These are phyloP conservation scores for Penicillium sclerotiorum DNA, from an alignment of 2,329 filamentous ascomycete genomes.

Conservation along the genomic window DNA sequence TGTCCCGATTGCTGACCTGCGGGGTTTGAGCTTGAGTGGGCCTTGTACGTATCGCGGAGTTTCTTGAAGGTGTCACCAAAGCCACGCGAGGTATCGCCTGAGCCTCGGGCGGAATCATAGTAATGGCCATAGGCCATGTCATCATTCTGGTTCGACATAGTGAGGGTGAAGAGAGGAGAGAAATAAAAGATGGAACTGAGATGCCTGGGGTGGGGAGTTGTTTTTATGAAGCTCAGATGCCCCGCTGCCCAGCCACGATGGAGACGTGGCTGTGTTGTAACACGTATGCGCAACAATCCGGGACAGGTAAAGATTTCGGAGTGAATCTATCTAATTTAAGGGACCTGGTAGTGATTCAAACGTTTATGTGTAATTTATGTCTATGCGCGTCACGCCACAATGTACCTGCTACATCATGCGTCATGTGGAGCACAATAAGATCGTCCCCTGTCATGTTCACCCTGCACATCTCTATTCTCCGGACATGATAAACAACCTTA, in stretches of 20 bases:
- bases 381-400: no score
- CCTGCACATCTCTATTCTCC: no score
- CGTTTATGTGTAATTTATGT: no score
- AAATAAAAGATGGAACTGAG: not conserved
- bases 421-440: no score
- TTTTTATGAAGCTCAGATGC: constrained; percentile 20
- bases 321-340: no score
- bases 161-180: constrained; percentile 1
- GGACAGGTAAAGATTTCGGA: no score
- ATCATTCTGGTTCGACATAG: constrained; percentile 51
- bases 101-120: constrained; percentile 38
- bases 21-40: constrained; percentile 26
- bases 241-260: constrained; percentile 30
- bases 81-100: constrained; percentile 49
- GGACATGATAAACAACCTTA: no score
- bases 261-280: constrained; percentile 16
- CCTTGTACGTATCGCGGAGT: constrained; percentile 45
- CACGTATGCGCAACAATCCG: constrained; percentile 8
- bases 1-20: no score
- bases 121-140: constrained; percentile 60
- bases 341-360: no score
- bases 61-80: constrained; percentile 56
- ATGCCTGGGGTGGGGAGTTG: constrained; percentile 11
- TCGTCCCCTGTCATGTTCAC: no score
- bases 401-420: no score